Conservation (phyloP, 805 yeast genomes). For the Pichia rugopelliculosa region DNA sequence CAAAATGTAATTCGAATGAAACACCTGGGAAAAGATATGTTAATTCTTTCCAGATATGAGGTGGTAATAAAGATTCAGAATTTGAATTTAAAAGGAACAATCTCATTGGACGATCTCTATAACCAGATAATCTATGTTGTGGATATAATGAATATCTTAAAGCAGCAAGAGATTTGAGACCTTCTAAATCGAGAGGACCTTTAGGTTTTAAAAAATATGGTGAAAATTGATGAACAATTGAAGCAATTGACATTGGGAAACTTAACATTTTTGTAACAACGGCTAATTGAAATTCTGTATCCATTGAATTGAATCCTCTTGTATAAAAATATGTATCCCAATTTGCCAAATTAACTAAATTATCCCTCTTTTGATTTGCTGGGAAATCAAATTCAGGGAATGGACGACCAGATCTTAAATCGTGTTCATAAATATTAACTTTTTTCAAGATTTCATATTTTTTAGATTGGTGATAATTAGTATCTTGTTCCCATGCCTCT, state of each 20-base stretch:
- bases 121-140: constrained; percentile 44
- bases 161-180: constrained; percentile 89
- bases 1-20: constrained; percentile 78
- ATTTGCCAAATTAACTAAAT: constrained; percentile 62
- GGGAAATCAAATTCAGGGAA: constrained; percentile 97
- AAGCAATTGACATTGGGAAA: constrained; percentile 85
- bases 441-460: constrained; percentile 70
- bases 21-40: constrained; percentile 78
- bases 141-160: constrained; percentile 86
- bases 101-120: constrained; percentile 84
- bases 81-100: constrained; percentile 86
- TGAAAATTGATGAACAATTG: constrained; percentile 73
- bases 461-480: constrained; percentile 57
- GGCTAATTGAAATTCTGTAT: constrained; percentile 91
- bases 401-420: constrained; percentile 84
- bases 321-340: constrained; percentile 96
- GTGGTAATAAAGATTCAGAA: constrained; percentile 89
- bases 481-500: constrained; percentile 84
- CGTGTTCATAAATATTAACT: constrained; percentile 92
- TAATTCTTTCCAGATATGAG: constrained; percentile 92
- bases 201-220: constrained; percentile 77
- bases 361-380: constrained; percentile 65
- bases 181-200: constrained; percentile 87
- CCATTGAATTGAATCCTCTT: constrained; percentile 90
- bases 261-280: constrained; percentile 91